These are phyloP conservation scores for Cajanus cajan DNA, from an alignment of 306 rosid genomes.

Conservation along the genomic window DNA sequence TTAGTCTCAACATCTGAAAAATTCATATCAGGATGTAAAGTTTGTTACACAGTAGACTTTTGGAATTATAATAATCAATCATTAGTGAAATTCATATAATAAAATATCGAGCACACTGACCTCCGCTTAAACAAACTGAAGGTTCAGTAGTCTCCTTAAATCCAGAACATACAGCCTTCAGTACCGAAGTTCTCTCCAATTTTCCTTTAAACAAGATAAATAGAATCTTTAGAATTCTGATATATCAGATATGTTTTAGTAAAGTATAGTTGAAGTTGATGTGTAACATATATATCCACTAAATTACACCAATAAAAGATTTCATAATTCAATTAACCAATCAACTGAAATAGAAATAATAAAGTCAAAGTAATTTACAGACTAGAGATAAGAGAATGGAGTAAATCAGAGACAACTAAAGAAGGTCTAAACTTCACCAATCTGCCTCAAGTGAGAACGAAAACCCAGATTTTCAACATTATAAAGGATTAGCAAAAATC, in stretches of 20 bases:
- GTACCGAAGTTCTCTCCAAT: conserved; percentile 75
- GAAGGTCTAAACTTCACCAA: neutral
- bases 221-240: conserved; percentile 29
- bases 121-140: conserved; percentile 72
- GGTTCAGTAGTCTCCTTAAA: conserved; percentile 85
- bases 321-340: conserved; percentile 7
- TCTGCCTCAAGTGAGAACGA: neutral
- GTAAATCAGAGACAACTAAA: neutral
- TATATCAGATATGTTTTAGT: neutral
- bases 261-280: neutral
- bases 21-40: conserved; percentile 13
- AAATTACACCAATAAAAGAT: neutral
- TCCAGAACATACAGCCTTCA: conserved; percentile 88
- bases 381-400: neutral
- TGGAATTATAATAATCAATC: neutral
- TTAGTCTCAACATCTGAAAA: conserved; percentile 78
- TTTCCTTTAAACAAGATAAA: conserved; percentile 57
- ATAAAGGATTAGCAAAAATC: neutral
- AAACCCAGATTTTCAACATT: neutral
- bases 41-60: neutral
- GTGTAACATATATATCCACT: neutral
- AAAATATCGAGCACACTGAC: conserved; percentile 42
- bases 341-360: neutral
- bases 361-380: neutral
- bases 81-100: neutral